Conservation (phyloP, 148 eudicot species). For the Vaccinium macrocarpon region DNA sequence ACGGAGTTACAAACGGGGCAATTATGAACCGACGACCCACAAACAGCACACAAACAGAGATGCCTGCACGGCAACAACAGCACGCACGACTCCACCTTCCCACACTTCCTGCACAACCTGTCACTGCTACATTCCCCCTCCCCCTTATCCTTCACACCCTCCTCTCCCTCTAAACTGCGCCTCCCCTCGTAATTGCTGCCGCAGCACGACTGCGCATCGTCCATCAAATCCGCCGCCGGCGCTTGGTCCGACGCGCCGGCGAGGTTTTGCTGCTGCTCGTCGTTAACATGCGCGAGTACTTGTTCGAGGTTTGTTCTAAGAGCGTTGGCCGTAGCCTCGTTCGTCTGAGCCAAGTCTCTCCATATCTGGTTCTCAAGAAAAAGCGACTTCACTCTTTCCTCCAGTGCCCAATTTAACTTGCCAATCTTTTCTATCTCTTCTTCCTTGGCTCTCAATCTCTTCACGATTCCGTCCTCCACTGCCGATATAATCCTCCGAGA, state of each 20-base stretch:
- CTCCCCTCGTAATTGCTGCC: conserved; percentile 43
- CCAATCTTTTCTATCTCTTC: conserved; percentile 50
- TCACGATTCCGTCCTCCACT: conserved; percentile 43
- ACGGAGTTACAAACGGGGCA: conserved; percentile 69
- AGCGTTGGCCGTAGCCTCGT: conserved; percentile 75
- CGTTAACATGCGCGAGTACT: conserved; percentile 43
- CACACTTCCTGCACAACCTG: conserved; percentile 63
- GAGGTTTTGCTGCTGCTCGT: conserved; percentile 10
- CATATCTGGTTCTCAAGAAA: conserved; percentile 71
- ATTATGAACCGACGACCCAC: conserved; percentile 54
- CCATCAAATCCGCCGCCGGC: conserved; percentile 12
- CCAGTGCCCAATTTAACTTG: conserved; percentile 53
- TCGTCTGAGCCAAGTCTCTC: conserved; percentile 74
- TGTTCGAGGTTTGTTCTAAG: conserved; percentile 58
- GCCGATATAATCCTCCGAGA: conserved; percentile 37
- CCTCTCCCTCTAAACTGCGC: neutral
- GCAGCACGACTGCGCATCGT: conserved; percentile 74
- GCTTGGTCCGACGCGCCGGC: neutral
- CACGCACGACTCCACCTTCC: conserved; percentile 60
- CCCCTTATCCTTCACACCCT: neutral
- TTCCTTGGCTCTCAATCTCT: conserved; percentile 51
- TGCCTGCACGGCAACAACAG: conserved; percentile 81
- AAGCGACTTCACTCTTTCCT: conserved; percentile 54
- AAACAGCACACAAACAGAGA: conserved; percentile 63
- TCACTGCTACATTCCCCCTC: conserved; percentile 3